phyloP scores from a whole-genome alignment of 2,329 filamentous ascomycete species.

The Ophiostoma sp. region DNA sequence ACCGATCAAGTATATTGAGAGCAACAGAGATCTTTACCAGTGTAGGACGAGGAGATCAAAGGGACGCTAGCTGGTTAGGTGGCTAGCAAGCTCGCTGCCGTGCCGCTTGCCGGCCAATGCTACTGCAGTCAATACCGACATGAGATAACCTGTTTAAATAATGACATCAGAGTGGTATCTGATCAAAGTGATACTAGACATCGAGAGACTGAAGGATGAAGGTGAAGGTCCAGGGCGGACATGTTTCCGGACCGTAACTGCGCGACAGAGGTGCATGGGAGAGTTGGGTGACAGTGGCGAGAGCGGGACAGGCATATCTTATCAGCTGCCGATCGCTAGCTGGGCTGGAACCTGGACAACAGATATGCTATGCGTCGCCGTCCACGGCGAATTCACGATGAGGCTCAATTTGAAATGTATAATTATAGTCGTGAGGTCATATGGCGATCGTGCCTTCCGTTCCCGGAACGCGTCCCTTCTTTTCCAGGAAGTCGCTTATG shows the following conservation, averaged over 20 bases:
- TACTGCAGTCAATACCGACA: neutral
- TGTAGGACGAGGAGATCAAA: no score
- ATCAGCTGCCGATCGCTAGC: neutral
- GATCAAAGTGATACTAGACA: neutral
- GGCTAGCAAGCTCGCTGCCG: neutral
- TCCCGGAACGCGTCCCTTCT: neutral
- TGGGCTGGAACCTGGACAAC: neutral
- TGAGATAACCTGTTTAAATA: neutral
- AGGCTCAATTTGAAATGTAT: neutral
- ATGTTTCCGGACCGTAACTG: neutral
- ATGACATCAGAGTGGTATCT: neutral
- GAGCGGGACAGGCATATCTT: neutral
- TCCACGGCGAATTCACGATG: neutral
- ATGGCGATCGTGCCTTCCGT: slow-evolving; percentile 8
- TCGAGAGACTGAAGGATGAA: neutral
- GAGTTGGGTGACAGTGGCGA: neutral
- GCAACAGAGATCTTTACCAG: no score
- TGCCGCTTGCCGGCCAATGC: neutral
- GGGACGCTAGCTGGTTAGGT: neutral
- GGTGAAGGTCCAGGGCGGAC: neutral
- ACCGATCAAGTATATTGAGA: neutral
- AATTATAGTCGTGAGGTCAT: neutral
- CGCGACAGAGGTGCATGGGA: neutral
- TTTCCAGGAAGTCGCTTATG: neutral
- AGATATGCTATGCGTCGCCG: neutral